These are phyloP conservation scores for Gillenia trifoliata DNA, from an alignment of 306 rosid species.

Conservation along the genomic window DNA sequence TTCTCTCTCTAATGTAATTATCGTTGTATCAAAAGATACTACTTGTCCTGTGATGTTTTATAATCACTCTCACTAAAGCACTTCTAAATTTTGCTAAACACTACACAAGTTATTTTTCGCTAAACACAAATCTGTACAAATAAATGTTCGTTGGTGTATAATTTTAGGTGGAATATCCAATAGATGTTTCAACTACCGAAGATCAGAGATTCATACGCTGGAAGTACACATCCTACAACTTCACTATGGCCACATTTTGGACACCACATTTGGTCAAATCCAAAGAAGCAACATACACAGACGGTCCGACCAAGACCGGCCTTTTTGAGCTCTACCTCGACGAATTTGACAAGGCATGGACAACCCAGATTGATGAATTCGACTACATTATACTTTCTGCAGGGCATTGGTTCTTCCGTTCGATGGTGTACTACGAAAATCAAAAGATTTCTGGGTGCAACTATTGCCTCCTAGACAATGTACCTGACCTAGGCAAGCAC, in stretches of 20 bases:
- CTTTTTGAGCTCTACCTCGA: slow-evolving; percentile 64
- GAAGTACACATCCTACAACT: slow-evolving; percentile 73
- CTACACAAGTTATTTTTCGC: neutral
- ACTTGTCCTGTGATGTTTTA: neutral
- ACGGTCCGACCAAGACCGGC: slow-evolving; percentile 52
- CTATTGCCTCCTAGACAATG: slow-evolving; percentile 52
- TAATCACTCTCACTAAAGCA: neutral
- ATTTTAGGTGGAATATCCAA: slow-evolving; percentile 75
- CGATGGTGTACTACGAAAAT: slow-evolving; percentile 50
- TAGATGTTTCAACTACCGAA: slow-evolving; percentile 49
- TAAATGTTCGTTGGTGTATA: neutral
- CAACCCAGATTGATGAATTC: slow-evolving; percentile 45
- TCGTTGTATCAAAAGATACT: no score
- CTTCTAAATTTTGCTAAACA: neutral
- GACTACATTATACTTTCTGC: slow-evolving; percentile 60
- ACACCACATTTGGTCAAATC: slow-evolving; percentile 74
- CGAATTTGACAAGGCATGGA: slow-evolving; percentile 68
- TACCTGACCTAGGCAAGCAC: slow-evolving; percentile 57
- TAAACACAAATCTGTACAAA: neutral
- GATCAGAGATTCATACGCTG: slow-evolving; percentile 59
- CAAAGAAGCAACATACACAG: slow-evolving; percentile 21
- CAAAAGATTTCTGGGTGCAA: slow-evolving; percentile 59
- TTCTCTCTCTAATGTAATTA: no score
- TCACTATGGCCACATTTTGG: slow-evolving; percentile 74
- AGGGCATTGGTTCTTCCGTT: slow-evolving; percentile 79